These are phyloP conservation scores for Tilletia indica DNA, from an alignment of 1,284 basidiomycete genomes.

Conservation along the genomic window DNA sequence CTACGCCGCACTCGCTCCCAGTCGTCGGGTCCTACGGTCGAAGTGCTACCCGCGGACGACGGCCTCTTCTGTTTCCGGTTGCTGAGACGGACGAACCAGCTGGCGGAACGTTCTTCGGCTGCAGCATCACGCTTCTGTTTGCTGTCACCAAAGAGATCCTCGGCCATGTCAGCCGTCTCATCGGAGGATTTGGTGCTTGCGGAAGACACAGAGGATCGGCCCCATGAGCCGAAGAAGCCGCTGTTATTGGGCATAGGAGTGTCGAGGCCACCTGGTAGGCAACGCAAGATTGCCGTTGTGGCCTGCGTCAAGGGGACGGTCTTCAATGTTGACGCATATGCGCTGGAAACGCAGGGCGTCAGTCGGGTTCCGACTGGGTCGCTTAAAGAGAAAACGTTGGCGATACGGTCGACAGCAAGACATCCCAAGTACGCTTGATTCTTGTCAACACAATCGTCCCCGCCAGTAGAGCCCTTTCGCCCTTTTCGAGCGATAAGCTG, in stretches of 20 bases:
- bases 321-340: constrained; percentile 39
- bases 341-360: constrained; percentile 56
- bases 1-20: constrained; percentile 23
- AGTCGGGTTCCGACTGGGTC: constrained; percentile 60
- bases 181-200: constrained; percentile 25
- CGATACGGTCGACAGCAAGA: constrained; percentile 44
- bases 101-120: neutral
- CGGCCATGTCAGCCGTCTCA: constrained; percentile 28
- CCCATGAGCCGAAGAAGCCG: constrained; percentile 31
- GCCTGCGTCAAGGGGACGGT: constrained; percentile 33
- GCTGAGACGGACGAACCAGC: constrained; percentile 4
- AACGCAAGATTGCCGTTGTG: constrained; percentile 27
- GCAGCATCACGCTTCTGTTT: constrained; percentile 17
- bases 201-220: constrained; percentile 28
- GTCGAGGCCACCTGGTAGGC: constrained; percentile 25
- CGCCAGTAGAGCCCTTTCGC: constrained; percentile 58
- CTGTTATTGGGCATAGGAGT: constrained; percentile 20
- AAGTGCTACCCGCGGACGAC: constrained; percentile 22
- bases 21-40: constrained; percentile 29
- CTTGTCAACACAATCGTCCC: constrained; percentile 7
- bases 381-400: constrained; percentile 62
- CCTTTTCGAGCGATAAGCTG: constrained; percentile 62
- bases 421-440: constrained; percentile 5
- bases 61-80: constrained; percentile 18
- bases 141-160: constrained; percentile 23